phyloP scores from a whole-genome alignment of 2,329 filamentous ascomycete genomes.

The Aureobasidium sp. region DNA sequence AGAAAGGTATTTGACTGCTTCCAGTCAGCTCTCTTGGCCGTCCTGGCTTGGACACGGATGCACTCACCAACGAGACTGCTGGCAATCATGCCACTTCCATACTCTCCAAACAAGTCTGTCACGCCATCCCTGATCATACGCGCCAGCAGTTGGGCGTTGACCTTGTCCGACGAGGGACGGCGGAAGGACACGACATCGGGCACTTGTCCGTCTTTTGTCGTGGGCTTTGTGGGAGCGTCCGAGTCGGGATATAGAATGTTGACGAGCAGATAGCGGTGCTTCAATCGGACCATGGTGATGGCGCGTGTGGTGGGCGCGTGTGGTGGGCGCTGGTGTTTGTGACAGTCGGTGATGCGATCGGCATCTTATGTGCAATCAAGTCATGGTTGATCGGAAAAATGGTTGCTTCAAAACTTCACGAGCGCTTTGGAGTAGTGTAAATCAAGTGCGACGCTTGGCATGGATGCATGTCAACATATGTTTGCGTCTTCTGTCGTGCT shows the following conservation, averaged over 20 bases:
- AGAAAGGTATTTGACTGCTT: slow-evolving; percentile 80
- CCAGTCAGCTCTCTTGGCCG: not conserved
- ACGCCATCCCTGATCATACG: slow-evolving; percentile 64
- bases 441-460: not conserved
- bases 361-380: slow-evolving; percentile 2
- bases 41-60: not conserved
- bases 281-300: slow-evolving; percentile 77
- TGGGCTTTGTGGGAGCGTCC: slow-evolving; percentile 16
- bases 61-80: slow-evolving; percentile 57
- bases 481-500: not conserved
- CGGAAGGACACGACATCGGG: slow-evolving; percentile 64
- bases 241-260: slow-evolving; percentile 74
- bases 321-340: not conserved
- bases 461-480: not conserved
- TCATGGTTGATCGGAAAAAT: not conserved
- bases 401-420: not conserved
- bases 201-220: slow-evolving; percentile 30
- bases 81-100: slow-evolving; percentile 66
- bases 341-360: not conserved
- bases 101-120: slow-evolving; percentile 73
- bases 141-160: slow-evolving; percentile 58
- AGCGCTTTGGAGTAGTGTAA: not conserved
- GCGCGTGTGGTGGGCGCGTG: not conserved
- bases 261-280: slow-evolving; percentile 91
- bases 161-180: slow-evolving; percentile 63